Conservation (phyloP, 371 early-diverging fungal species). For the Zychaea mexicana region DNA sequence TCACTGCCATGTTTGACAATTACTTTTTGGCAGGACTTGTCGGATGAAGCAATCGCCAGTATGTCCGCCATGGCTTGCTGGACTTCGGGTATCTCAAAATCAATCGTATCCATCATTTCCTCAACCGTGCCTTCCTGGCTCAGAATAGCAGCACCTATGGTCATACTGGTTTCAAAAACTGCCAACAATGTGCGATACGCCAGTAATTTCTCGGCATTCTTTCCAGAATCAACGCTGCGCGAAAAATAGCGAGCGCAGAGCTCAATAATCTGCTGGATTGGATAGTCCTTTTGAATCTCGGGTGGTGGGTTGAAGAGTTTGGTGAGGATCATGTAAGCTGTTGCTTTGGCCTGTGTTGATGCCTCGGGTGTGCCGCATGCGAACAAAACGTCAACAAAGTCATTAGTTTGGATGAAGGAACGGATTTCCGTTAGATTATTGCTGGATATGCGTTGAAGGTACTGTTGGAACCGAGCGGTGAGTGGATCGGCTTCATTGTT, state of each 20-base stretch:
- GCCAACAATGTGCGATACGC: conserved; percentile 63
- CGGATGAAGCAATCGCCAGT: not conserved
- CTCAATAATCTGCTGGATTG: conserved; percentile 35
- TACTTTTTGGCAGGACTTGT: not conserved
- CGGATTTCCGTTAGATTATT: conserved; percentile 16
- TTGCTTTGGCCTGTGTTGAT: conserved; percentile 27
- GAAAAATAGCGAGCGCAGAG: conserved; percentile 44
- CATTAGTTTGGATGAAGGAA: conserved; percentile 28
- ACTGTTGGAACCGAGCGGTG: conserved; percentile 18
- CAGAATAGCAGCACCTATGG: conserved; percentile 67
- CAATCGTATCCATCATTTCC: conserved; percentile 8
- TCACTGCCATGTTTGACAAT: conserved; percentile 56
- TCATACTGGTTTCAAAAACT: conserved; percentile 62
- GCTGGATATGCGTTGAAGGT: conserved; percentile 16
- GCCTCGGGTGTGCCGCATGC: conserved; percentile 32
- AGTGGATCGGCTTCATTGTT: conserved; percentile 12
- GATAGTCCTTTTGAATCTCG: conserved; percentile 25
- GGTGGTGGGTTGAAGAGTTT: conserved; percentile 34
- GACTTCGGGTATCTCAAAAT: not conserved
- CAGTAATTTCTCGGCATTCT: conserved; percentile 38
- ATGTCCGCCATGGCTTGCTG: conserved; percentile 37
- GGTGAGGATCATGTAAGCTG: conserved; percentile 45
- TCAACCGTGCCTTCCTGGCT: conserved; percentile 6
- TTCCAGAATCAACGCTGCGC: conserved; percentile 43
- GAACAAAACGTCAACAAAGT: conserved; percentile 33